Conservation (phyloP, 768 basidiomycete species). For the Boletus edulis region DNA sequence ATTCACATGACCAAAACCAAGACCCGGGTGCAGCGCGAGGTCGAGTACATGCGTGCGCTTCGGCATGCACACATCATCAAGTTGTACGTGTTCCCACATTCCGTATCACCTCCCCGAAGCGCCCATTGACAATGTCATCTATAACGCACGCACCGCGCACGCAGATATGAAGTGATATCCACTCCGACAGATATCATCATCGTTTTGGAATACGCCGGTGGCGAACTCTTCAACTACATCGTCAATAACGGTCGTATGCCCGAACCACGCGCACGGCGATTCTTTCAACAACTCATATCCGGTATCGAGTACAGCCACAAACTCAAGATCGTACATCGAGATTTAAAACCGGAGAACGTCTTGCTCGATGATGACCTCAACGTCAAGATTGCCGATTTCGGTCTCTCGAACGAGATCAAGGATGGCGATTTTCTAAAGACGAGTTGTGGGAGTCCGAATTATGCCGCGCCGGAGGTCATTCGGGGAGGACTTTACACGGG, state of each 20-base stretch:
- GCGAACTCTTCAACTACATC: constrained; percentile 98
- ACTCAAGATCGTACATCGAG: constrained; percentile 96
- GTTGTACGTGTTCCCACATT: constrained; percentile 52
- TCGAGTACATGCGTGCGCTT: constrained; percentile 93
- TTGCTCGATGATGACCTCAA: constrained; percentile 81
- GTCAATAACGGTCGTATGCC: constrained; percentile 91
- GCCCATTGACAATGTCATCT: not conserved
- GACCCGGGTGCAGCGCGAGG: constrained; percentile 89
- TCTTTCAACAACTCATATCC: constrained; percentile 95
- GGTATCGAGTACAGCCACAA: constrained; percentile 97
- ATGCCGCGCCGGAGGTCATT: constrained; percentile 98
- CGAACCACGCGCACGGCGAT: constrained; percentile 82
- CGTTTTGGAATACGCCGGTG: constrained; percentile 94
- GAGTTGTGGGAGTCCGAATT: constrained; percentile 97
- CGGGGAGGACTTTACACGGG: constrained; percentile 93
- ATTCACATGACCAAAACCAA: constrained; percentile 91
- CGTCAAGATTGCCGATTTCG: constrained; percentile 99
- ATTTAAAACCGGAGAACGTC: constrained; percentile 97
- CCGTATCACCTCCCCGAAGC: constrained; percentile 1
- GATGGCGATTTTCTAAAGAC: constrained; percentile 97
- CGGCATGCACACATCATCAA: constrained; percentile 98
- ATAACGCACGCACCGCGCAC: constrained; percentile 5
- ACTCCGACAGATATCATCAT: constrained; percentile 97
- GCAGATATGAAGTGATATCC: constrained; percentile 83
- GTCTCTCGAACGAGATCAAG: constrained; percentile 91